phyloP scores from a whole-genome alignment of 495 filamentous ascomycete species.

The Aspergillus saccharolyticus region DNA sequence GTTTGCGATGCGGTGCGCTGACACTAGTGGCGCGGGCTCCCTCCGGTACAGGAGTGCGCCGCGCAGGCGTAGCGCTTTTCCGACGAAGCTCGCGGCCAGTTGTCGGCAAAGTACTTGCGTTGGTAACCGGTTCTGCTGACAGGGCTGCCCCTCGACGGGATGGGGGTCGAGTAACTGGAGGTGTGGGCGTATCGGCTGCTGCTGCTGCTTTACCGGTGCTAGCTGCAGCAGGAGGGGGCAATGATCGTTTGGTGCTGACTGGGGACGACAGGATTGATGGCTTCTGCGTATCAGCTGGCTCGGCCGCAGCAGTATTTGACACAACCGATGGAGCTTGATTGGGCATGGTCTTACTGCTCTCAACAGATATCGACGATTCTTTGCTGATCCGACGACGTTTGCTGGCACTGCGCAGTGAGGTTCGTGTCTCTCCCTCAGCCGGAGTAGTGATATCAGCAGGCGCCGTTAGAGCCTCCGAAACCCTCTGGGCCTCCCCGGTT shows the following conservation, averaged over 20 bases:
- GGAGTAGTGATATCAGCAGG: not conserved
- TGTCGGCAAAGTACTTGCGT: constrained; percentile 5
- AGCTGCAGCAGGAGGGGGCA: constrained; percentile 6
- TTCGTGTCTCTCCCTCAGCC: constrained; percentile 14
- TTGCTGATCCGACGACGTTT: constrained; percentile 24
- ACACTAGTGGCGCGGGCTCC: constrained; percentile 42
- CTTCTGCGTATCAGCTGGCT: constrained; percentile 16
- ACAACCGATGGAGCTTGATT: constrained; percentile 8
- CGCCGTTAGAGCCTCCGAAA: not conserved
- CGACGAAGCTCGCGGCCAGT: constrained; percentile 39
- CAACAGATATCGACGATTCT: constrained; percentile 13
- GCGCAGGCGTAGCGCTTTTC: constrained; percentile 44
- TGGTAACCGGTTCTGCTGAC: constrained; percentile 28
- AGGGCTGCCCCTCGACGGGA: constrained; percentile 42
- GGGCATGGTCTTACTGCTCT: constrained; percentile 28
- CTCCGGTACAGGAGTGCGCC: constrained; percentile 51
- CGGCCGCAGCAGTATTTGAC: constrained; percentile 6
- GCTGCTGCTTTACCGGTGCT: constrained; percentile 6
- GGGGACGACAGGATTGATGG: constrained; percentile 25
- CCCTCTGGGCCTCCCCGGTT: not conserved
- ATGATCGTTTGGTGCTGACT: constrained; percentile 23
- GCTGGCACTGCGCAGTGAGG: constrained; percentile 17
- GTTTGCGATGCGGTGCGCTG: constrained; percentile 45
- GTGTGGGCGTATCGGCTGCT: constrained; percentile 27
- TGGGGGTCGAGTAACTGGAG: constrained; percentile 35